A percentile compares a stretch with the other conserved stretches of the same genome.
Evolutionary conservation across 306 rosid species (phyloP).

Genomic region (Psophocarpus tetragonolobus): DNA sequence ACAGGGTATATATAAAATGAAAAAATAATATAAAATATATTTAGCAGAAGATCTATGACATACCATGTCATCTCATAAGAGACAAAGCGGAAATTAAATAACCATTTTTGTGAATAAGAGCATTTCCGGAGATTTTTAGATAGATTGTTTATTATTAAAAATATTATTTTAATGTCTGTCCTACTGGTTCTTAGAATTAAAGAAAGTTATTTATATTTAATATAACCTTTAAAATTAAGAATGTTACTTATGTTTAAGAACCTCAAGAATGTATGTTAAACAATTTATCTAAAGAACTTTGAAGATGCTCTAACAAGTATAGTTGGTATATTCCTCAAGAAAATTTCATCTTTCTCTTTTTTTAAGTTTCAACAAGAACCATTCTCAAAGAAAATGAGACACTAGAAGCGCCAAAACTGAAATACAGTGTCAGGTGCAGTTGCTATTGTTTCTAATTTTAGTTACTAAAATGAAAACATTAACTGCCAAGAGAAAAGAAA

Average conservation of each 20-base stretch:
- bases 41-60: not conserved
- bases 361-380: not conserved
- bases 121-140: no score
- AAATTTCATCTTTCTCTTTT: not conserved
- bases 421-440: not conserved
- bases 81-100: not conserved
- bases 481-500: not conserved
- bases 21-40: not conserved
- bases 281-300: no score
- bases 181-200: no score
- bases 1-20: not conserved
- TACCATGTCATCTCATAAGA: not conserved
- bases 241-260: no score
- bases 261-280: no score
- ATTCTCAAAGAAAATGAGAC: not conserved
- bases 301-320: no score
- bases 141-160: no score
- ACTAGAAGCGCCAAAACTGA: not conserved
- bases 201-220: no score
- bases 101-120: not conserved
- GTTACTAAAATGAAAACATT: not conserved
- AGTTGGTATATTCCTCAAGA: not conserved
- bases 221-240: no score
- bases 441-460: not conserved
- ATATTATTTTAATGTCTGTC: no score